Conservation (phyloP, 257 asterid species). For the Anisodus acutangulus region DNA sequence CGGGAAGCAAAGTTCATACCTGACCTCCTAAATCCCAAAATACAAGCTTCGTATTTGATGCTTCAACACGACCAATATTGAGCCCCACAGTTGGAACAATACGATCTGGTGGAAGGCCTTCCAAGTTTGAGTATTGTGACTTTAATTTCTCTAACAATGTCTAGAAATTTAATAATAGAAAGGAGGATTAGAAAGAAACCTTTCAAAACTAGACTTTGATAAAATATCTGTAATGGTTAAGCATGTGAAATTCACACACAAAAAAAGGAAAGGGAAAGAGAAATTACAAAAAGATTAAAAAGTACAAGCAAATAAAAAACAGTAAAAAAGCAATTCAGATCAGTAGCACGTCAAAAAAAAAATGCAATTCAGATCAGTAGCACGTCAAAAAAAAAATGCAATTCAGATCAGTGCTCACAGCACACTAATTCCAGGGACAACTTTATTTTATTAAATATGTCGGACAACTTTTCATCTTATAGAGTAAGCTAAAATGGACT, state of each 20-base stretch:
- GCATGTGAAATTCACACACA: not conserved
- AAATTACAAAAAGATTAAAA: not conserved
- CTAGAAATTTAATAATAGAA: slow-evolving; percentile 43
- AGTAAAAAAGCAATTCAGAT: slow-evolving; percentile 10
- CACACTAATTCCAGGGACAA: not conserved
- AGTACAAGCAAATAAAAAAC: not conserved
- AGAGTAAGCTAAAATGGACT: slow-evolving; percentile 10
- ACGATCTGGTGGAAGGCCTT: slow-evolving; percentile 92
- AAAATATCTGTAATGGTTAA: not conserved
- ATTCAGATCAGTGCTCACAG: not conserved
- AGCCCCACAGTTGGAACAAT: slow-evolving; percentile 97
- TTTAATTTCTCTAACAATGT: slow-evolving; percentile 88
- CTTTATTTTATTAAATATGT: not conserved
- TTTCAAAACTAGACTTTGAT: slow-evolving; percentile 1
- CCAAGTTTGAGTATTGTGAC: slow-evolving; percentile 75
- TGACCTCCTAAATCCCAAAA: slow-evolving; percentile 99
- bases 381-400: not conserved
- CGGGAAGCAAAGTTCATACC: slow-evolving; percentile 49
- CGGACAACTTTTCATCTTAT: not conserved
- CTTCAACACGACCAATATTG: slow-evolving; percentile 87
- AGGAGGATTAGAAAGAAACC: slow-evolving; percentile 25
- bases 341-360: not conserved
- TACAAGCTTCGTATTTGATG: slow-evolving; percentile 72
- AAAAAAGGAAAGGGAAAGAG: not conserved
- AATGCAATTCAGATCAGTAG: not conserved